phyloP scores from a whole-genome alignment of 805 yeast species.

The Barnettozyma wickerhamii region DNA sequence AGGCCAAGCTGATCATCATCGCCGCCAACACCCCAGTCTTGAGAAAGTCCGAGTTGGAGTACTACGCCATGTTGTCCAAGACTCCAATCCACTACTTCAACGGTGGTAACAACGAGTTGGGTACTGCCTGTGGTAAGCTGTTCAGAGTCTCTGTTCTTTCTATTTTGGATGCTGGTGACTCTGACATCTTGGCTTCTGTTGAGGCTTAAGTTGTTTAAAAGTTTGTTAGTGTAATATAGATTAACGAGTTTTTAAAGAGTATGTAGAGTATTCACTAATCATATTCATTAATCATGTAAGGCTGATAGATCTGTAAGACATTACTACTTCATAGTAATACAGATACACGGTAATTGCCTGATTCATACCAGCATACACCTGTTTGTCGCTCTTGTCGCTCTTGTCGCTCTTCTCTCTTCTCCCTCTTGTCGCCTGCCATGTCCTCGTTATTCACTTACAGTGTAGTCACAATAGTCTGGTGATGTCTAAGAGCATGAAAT shows the following conservation, averaged over 20 bases:
- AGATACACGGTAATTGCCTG: not conserved
- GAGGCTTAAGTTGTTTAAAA: slow-evolving; percentile 18
- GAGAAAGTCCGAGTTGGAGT: slow-evolving; percentile 99
- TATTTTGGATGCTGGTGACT: slow-evolving; percentile 98
- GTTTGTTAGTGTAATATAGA: slow-evolving; percentile 8
- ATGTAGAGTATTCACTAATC: not conserved
- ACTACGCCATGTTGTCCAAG: slow-evolving; percentile 99
- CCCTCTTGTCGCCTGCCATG: not conserved
- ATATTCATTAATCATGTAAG: too few species aligned
- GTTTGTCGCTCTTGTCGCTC: too few species aligned
- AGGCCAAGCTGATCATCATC: slow-evolving; percentile 96
- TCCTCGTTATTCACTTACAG: slow-evolving; percentile 5
- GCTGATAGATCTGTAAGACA: too few species aligned
- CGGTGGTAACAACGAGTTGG: slow-evolving; percentile 99
- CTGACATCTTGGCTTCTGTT: slow-evolving; percentile 82
- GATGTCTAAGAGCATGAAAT: slow-evolving; percentile 4
- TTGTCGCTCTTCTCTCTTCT: too few species aligned
- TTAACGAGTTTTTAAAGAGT: not conserved
- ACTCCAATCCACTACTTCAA: slow-evolving; percentile 96
- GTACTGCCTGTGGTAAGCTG: slow-evolving; percentile 99
- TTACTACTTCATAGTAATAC: too few species aligned
- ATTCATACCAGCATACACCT: too few species aligned
- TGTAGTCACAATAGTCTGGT: not conserved
- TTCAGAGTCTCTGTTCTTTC: slow-evolving; percentile 99
- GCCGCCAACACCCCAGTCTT: slow-evolving; percentile 99